Conservation (phyloP, 768 basidiomycete species). For the Amanita fuliginea region DNA sequence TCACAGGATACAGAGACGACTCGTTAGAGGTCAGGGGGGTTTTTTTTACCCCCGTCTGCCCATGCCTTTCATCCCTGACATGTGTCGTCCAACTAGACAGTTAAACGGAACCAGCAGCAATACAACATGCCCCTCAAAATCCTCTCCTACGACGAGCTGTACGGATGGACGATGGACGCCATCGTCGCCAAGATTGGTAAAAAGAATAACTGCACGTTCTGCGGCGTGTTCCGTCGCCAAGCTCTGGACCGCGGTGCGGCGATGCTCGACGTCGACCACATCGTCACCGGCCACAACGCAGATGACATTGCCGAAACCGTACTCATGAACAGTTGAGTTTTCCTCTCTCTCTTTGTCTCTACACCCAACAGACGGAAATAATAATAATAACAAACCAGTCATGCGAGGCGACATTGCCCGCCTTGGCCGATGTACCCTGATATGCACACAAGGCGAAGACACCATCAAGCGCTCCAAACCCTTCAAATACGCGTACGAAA, state of each 20-base stretch:
- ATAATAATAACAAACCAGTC: conserved; percentile 54
- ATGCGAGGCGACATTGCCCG: conserved; percentile 97
- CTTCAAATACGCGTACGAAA: conserved; percentile 99
- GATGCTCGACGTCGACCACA: conserved; percentile 84
- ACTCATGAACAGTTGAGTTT: conserved; percentile 86
- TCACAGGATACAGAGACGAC: conserved; percentile 96
- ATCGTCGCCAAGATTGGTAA: conserved; percentile 91
- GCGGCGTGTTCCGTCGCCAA: conserved; percentile 94
- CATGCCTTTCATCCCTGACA: neutral
- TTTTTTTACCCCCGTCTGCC: neutral
- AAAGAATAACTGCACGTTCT: conserved; percentile 99
- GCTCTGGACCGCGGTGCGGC: conserved; percentile 93
- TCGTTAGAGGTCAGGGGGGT: conserved; percentile 71
- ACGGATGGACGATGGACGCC: conserved; percentile 99
- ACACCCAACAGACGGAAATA: neutral
- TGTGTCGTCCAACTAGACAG: conserved; percentile 67
- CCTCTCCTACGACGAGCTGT: conserved; percentile 89
- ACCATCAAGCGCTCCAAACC: conserved; percentile 96
- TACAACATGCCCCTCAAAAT: conserved; percentile 95
- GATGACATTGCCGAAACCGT: conserved; percentile 99
- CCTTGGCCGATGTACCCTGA: conserved; percentile 84
- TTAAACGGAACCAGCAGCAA: conserved; percentile 93
- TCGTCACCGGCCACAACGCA: conserved; percentile 98
- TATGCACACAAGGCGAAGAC: conserved; percentile 94
- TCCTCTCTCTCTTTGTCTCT: neutral